These are phyloP conservation scores for Diaporthe vaccinii DNA, from an alignment of 2,329 filamentous ascomycete genomes.

Conservation along the genomic window DNA sequence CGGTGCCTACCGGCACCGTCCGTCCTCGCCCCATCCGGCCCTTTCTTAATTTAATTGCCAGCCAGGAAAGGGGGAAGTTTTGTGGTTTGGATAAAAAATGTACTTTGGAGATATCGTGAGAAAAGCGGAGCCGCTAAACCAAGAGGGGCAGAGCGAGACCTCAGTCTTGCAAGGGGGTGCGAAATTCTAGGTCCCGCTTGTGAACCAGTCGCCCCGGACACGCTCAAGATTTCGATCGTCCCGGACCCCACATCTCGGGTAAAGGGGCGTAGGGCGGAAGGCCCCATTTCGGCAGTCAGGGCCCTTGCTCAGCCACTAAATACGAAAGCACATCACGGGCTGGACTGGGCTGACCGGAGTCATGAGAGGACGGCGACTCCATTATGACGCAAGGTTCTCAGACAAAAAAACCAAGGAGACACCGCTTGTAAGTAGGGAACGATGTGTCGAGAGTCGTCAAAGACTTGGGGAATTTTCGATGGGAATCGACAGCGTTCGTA, in stretches of 20 bases:
- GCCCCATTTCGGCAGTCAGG: conserved; percentile 33
- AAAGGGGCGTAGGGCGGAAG: conserved; percentile 28
- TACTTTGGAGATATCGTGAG: too few species aligned
- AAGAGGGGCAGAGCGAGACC: too few species aligned
- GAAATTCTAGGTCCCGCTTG: too few species aligned
- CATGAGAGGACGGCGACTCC: conserved; percentile 17
- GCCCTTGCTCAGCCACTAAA: conserved; percentile 32
- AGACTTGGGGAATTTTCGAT: background rate
- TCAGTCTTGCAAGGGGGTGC: too few species aligned
- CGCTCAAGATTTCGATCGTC: conserved; percentile 24
- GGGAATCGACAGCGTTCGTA: conserved; percentile 2
- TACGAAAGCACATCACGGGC: conserved; percentile 31
- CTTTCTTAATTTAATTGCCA: too few species aligned
- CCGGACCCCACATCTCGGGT: conserved; percentile 26
- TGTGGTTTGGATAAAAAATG: too few species aligned
- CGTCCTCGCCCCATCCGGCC: too few species aligned
- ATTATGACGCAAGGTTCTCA: conserved; percentile 31
- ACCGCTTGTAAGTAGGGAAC: background rate
- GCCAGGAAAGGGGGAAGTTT: too few species aligned
- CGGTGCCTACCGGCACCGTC: too few species aligned
- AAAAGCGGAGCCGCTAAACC: too few species aligned
- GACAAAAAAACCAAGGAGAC: background rate
- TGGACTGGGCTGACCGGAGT: conserved; percentile 26
- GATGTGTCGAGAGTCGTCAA: background rate
- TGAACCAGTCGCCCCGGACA: conserved; percentile 4